Percentiles rank a stretch among this genome's conserved stretches.
Conservation (phyloP, 805 yeast species). For the Metahyphopichia silvanorum region DNA sequence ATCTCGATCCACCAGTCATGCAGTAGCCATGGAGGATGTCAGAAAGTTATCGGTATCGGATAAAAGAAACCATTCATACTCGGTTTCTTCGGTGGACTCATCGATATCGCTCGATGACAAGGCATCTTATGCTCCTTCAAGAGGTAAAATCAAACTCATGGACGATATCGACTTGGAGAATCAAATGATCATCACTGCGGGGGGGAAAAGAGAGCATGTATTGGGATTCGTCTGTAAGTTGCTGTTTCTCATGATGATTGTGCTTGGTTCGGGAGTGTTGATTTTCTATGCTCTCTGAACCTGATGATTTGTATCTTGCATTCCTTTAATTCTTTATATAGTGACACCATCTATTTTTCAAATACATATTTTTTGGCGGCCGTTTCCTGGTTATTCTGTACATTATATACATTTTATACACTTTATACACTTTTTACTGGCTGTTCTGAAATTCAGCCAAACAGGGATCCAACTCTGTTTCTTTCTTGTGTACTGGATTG, state of each 20-base stretch:
- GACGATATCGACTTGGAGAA: constrained; percentile 35
- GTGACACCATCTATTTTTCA: no score
- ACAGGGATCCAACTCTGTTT: no score
- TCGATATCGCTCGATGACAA: constrained; percentile 3
- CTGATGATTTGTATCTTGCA: background rate
- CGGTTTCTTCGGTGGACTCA: constrained; percentile 8
- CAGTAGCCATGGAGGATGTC: constrained; percentile 1
- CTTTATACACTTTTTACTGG: no score
- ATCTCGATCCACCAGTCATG: constrained; percentile 10
- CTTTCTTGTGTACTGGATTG: no score
- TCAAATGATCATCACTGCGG: constrained; percentile 35
- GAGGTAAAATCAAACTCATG: constrained; percentile 18
- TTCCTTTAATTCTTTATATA: no score
- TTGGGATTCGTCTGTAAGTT: constrained; percentile 29
- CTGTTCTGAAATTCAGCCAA: no score
- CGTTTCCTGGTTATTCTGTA: no score
- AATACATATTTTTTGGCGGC: no score
- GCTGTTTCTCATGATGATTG: constrained; percentile 23
- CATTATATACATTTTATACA: no score
- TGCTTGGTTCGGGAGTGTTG: constrained; percentile 30
- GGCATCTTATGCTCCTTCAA: constrained; percentile 1
- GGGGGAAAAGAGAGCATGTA: constrained; percentile 33
- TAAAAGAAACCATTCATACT: constrained; percentile 21
- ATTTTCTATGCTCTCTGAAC: constrained; percentile 31
- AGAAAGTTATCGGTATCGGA: constrained; percentile 1